These are phyloP conservation scores for Nicotiana tomentosiformis DNA, from an alignment of 257 asterid species.

Conservation along the genomic window DNA sequence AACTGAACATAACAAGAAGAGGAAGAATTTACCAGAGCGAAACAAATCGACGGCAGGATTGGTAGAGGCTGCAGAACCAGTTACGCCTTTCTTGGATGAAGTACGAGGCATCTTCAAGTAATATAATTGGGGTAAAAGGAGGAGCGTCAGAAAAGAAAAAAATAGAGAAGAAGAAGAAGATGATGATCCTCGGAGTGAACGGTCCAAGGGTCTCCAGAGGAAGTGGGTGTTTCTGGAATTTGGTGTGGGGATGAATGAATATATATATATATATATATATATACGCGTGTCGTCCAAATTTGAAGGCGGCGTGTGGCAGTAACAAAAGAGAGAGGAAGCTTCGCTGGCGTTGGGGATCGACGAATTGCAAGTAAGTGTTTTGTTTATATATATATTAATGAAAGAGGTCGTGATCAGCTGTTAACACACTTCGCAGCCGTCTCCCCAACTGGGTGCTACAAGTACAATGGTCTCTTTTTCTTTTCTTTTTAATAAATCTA, in stretches of 20 bases:
- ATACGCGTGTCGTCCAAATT: neutral
- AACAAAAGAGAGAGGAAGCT: neutral
- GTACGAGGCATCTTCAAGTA: conserved; percentile 64
- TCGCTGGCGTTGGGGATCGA: conserved; percentile 3
- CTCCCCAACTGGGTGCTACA: no score
- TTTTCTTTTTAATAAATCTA: no score
- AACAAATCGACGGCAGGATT: conserved; percentile 65
- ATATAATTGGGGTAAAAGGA: neutral
- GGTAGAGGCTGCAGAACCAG: conserved; percentile 46
- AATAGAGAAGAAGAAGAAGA: neutral
- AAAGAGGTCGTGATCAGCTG: neutral
- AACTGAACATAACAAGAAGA: neutral
- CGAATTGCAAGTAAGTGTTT: neutral
- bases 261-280: neutral
- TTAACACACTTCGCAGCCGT: neutral
- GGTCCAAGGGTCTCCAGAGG: neutral
- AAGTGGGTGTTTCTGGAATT: no score
- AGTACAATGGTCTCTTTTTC: no score
- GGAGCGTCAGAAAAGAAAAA: neutral
- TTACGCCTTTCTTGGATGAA: conserved; percentile 55
- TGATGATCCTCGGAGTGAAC: neutral
- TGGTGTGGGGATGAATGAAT: neutral
- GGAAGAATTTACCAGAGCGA: conserved; percentile 54
- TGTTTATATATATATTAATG: no score
- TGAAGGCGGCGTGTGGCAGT: conserved; percentile 9